Base-by-base conservation (phyloP, 1,284 basidiomycete genomes). In the Ustilago tritici region DNA sequence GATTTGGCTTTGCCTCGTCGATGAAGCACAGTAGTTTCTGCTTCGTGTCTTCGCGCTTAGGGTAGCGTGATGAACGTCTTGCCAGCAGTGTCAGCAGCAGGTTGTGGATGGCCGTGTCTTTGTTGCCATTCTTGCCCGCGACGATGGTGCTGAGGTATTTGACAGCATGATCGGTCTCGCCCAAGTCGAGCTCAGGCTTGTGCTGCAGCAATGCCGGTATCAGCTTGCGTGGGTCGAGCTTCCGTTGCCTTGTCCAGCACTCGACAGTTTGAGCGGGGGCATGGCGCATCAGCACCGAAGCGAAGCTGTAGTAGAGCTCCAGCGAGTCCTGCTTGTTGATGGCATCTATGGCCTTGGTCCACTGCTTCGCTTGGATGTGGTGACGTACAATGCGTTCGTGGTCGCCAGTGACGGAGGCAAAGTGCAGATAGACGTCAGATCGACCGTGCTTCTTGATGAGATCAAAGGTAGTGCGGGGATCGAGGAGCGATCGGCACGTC, bases 261-360 rank as follows among this genome's bases (percentile, higher is more conserved):
- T 98, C 94, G 46, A 98, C 92, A 0, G 94, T 94, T 77, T 93
- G 92, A 80, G 92, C 93, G 0, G 97, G 93, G 4, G 91, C 91
- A 82, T 95, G 91, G 8, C 92, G 91, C 88, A 98, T 92, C 23
- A 99, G 90, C 1, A 94, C 91, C 6, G 94, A 90, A 0, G 94
- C 93, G 86, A 95, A 97, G 50, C 92, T 92, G 87, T 99, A 99
- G 87, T 98, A 98, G 11, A 97, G 88, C 60, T 95, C 93, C n/a
- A 94, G 66, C 19, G 92, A 89, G 38, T 90, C 88, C 91, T 95
- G 86, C 41, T 70, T 89, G 80, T 91, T 94, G 71, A 99, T 89
- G 9, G 92, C 90, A 57, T 95, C 93, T 63, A 99, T 92, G 0
- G 95, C 96, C 82, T 95, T 93, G 23, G 88, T 81, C 96, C 96